Percentiles rank a stretch among this genome's conserved stretches.
These are phyloP conservation scores for Syncephalis plumigaleata DNA, from an alignment of 371 early-diverging fungal genomes.

Conservation along the genomic window DNA sequence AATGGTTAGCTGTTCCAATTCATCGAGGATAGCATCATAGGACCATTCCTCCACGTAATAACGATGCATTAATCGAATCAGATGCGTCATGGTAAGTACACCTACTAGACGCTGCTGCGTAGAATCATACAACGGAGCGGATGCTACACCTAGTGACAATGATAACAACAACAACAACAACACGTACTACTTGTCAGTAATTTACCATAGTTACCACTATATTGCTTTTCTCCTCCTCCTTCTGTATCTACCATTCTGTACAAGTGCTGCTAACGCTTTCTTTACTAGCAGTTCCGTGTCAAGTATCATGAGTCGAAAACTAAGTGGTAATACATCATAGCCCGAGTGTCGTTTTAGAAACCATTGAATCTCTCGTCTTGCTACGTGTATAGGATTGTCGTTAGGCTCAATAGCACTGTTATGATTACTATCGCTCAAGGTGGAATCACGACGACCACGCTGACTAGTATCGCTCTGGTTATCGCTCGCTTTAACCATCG, in stretches of 20 bases:
- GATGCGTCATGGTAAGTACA: constrained; percentile 84
- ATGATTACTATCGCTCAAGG: no score
- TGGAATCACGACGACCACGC: no score
- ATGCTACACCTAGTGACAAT: constrained; percentile 55
- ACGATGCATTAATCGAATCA: constrained; percentile 81
- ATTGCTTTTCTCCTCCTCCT: no score
- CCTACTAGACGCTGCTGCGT: constrained; percentile 62
- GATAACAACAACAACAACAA: neutral
- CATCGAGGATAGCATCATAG: constrained; percentile 58
- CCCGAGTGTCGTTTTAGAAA: constrained; percentile 53
- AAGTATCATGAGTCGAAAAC: constrained; percentile 77
- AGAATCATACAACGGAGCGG: constrained; percentile 86
- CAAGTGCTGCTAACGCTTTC: constrained; percentile 77
- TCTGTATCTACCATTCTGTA: constrained; percentile 63
- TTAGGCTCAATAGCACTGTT: constrained; percentile 10
- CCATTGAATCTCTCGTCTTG: constrained; percentile 19
- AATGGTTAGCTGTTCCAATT: constrained; percentile 69
- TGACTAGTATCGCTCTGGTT: no score
- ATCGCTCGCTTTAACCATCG: no score
- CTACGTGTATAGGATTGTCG: constrained; percentile 13
- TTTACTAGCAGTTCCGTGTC: constrained; percentile 80
- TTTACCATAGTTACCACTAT: no score
- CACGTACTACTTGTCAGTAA: no score
- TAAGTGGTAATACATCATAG: constrained; percentile 81
- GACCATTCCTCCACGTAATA: constrained; percentile 59